Percentiles rank a stretch among this genome's conserved stretches.
These are phyloP conservation scores for Trichaptum fuscoviolaceum DNA, from an alignment of 768 basidiomycete species.

Conservation along the genomic window DNA sequence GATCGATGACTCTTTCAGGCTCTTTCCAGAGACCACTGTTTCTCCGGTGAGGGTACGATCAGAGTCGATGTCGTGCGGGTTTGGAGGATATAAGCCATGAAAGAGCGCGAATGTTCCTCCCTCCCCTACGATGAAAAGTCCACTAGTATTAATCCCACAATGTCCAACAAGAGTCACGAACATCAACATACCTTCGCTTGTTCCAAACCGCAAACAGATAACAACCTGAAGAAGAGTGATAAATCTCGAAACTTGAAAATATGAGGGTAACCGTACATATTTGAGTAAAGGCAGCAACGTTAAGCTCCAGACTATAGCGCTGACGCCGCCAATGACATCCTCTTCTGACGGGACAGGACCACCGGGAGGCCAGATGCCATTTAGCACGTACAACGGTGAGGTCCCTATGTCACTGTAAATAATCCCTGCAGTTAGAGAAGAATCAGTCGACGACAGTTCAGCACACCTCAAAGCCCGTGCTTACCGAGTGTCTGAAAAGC, in stretches of 20 bases:
- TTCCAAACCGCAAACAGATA: slow-evolving; percentile 45
- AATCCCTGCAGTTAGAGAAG: slow-evolving; percentile 24
- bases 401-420: slow-evolving; percentile 48
- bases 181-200: slow-evolving; percentile 39
- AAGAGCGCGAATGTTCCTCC: slow-evolving; percentile 64
- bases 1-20: slow-evolving; percentile 11
- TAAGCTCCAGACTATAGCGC: slow-evolving; percentile 61
- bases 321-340: slow-evolving; percentile 58
- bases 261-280: slow-evolving; percentile 40
- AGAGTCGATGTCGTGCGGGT: slow-evolving; percentile 37
- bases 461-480: not conserved
- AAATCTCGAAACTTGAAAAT: not conserved
- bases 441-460: not conserved
- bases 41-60: slow-evolving; percentile 53
- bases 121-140: slow-evolving; percentile 39
- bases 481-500: slow-evolving; percentile 29
- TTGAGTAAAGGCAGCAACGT: slow-evolving; percentile 56
- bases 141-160: not conserved
- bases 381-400: slow-evolving; percentile 58
- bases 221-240: slow-evolving; percentile 30
- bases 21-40: slow-evolving; percentile 18
- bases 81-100: slow-evolving; percentile 54
- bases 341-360: slow-evolving; percentile 47
- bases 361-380: slow-evolving; percentile 53
- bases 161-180: not conserved